Base-by-base conservation (phyloP, 257 asterid genomes). In the Solanum boliviense region DNA sequence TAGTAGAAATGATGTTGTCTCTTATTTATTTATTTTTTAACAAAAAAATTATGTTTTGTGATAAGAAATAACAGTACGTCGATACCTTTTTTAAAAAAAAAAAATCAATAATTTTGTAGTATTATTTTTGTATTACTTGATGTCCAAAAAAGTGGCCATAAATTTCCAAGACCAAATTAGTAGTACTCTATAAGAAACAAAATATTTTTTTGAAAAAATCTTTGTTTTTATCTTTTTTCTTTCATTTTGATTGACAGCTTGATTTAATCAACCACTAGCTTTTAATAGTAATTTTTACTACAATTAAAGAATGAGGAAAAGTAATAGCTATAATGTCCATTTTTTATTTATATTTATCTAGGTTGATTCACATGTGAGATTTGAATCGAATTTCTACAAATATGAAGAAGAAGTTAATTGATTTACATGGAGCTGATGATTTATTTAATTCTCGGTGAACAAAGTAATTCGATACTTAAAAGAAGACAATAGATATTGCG, bases 1-100 rank as follows among this genome's bases (percentile, higher is more conserved):
- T 86, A 62, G 82, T 21, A 86, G 89, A 84, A 86, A 90, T 90
- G 90, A 90, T 90, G 89, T 67, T 90, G 92, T 90, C 89, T 38
- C 88, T 86, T 74, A 25, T 86, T 90, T 44, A 84, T 87, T 74
- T 75, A 84, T 74, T 58, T 48, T 48, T 52, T 52, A 52, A 16
- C 62, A 52, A 52, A 52, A 20, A 16, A 9, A 20, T 41, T 81
- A 46, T 81, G 29, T 10, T 81, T 81, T 81, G 35, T 83, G 79
- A 75, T 68, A 70, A 81, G 88, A 81, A 70, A 73, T 71, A 90
- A 60, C 73, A 38, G 67, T 78, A 18, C 60, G 29, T 29, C 18
- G 9, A 16, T 81, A 74, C 41, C 41, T 31, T 48, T 79, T 81
- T 25, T 48, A 15, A 0, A 13, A 46, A 48, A 48, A 16, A 5